Conservation (phyloP, 2,329 filamentous ascomycete species). For the Fusarium oxysporum region DNA sequence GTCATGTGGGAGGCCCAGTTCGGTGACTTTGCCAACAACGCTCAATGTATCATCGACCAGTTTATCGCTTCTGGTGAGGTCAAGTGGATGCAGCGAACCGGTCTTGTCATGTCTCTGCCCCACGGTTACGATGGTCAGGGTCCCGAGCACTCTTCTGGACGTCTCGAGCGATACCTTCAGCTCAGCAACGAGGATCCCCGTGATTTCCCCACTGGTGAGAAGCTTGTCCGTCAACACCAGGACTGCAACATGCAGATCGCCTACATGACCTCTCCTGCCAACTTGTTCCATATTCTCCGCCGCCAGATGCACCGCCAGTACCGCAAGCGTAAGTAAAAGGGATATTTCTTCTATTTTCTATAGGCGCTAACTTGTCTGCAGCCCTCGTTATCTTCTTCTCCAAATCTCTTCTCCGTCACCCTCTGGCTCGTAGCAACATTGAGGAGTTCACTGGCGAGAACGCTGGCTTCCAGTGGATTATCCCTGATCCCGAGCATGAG, state of each 20-base stretch:
- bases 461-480: slow-evolving; percentile 96
- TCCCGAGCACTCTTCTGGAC: slow-evolving; percentile 96
- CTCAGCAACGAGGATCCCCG: slow-evolving; percentile 97
- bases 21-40: slow-evolving; percentile 99
- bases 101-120: slow-evolving; percentile 93
- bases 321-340: slow-evolving; percentile 85
- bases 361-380: slow-evolving; percentile 34
- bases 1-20: slow-evolving; percentile 99
- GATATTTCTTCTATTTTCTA: neutral
- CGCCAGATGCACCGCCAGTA: slow-evolving; percentile 99
- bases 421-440: slow-evolving; percentile 86
- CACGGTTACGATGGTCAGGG: slow-evolving; percentile 99
- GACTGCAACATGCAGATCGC: slow-evolving; percentile 99
- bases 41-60: slow-evolving; percentile 98
- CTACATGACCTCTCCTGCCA: slow-evolving; percentile 96
- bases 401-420: slow-evolving; percentile 95
- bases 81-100: slow-evolving; percentile 98
- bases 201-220: slow-evolving; percentile 87
- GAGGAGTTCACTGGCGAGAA: slow-evolving; percentile 88
- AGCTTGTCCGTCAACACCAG: slow-evolving; percentile 96
- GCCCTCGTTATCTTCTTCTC: slow-evolving; percentile 98
- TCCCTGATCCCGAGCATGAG: slow-evolving; percentile 88
- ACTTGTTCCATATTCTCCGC: slow-evolving; percentile 95
- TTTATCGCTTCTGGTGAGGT: slow-evolving; percentile 97
- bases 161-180: slow-evolving; percentile 97